Evolutionary conservation across 345 rosid genomes (phyloP).

Genomic region (Syzygium jambos): DNA sequence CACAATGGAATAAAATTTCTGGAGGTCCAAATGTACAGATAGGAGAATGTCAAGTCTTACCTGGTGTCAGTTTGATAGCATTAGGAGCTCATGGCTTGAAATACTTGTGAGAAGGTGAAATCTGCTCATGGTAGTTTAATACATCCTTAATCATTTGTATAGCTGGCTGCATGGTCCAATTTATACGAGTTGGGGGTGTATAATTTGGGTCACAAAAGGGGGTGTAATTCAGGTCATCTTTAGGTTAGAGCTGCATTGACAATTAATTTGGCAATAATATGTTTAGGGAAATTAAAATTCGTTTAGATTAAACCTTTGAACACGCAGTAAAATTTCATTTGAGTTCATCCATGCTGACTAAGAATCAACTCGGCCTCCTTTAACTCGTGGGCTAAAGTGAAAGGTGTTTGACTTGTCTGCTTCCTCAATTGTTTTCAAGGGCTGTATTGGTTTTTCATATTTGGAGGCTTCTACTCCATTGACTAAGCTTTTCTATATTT

Average conservation of each 20-base stretch:
- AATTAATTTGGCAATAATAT: background rate
- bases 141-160: too few relatives aligned
- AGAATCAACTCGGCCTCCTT: background rate
- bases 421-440: background rate
- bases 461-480: too few relatives aligned
- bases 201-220: background rate
- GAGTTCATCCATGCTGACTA: background rate
- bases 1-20: too few relatives aligned
- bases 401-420: background rate
- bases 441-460: too few relatives aligned
- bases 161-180: too few relatives aligned
- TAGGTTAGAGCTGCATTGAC: background rate
- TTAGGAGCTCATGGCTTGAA: too few relatives aligned
- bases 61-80: too few relatives aligned
- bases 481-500: background rate
- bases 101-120: too few relatives aligned
- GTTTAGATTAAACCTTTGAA: background rate
- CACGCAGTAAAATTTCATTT: background rate
- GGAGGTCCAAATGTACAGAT: too few relatives aligned
- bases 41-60: too few relatives aligned
- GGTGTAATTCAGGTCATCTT: background rate
- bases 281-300: background rate
- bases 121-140: too few relatives aligned
- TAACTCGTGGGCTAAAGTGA: background rate
- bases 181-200: too few relatives aligned